Conservation (phyloP, 1,284 basidiomycete genomes). For the Phellopilus nigrolimitatus region DNA sequence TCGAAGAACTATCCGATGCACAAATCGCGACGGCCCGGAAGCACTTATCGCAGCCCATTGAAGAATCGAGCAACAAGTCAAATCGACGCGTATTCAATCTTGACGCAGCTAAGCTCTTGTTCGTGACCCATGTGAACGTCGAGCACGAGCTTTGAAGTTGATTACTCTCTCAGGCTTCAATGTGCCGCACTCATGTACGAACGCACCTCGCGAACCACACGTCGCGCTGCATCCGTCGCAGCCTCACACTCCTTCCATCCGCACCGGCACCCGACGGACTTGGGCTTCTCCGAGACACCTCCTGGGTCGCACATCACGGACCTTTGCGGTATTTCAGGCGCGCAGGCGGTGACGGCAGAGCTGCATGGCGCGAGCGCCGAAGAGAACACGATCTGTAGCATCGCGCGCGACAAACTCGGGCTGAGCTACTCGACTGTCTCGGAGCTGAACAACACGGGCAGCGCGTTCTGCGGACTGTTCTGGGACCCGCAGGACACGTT, state of each 20-base stretch:
- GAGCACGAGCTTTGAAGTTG: not conserved
- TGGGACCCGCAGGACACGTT: slow-evolving; percentile 24
- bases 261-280: slow-evolving; percentile 6
- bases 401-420: slow-evolving; percentile 20
- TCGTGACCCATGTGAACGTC: slow-evolving; percentile 2
- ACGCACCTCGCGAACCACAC: slow-evolving; percentile 21
- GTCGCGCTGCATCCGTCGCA: slow-evolving; percentile 10
- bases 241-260: not conserved
- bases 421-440: slow-evolving; percentile 25
- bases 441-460: slow-evolving; percentile 24
- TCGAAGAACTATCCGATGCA: slow-evolving; percentile 27
- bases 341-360: slow-evolving; percentile 16
- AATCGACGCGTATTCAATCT: slow-evolving; percentile 27
- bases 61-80: slow-evolving; percentile 20
- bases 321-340: slow-evolving; percentile 20
- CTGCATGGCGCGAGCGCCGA: slow-evolving; percentile 20
- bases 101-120: slow-evolving; percentile 28
- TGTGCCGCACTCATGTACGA: slow-evolving; percentile 29
- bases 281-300: slow-evolving; percentile 3
- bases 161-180: slow-evolving; percentile 22
- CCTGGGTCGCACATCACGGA: slow-evolving; percentile 22
- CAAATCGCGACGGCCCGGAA: slow-evolving; percentile 25
- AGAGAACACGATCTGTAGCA: slow-evolving; percentile 21
- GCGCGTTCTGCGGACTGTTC: slow-evolving; percentile 25
- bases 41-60: slow-evolving; percentile 23